Evolutionary conservation across 2,329 filamentous ascomycete genomes (phyloP).

Genomic region (Fusarium irregulare): DNA sequence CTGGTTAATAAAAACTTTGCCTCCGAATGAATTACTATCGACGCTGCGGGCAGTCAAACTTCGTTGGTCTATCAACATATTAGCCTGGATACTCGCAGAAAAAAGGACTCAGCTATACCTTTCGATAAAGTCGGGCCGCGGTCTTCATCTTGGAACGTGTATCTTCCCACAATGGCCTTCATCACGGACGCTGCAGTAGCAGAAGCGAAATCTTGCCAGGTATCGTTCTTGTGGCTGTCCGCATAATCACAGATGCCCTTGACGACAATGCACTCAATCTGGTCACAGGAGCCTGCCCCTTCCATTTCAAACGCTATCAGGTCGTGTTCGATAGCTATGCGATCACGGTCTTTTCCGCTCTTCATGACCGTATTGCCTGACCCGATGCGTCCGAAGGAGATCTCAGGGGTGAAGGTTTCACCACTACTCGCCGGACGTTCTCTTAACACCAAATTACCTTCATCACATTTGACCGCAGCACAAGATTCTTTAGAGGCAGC

Average conservation of each 20-base stretch:
- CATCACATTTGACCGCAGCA: background rate
- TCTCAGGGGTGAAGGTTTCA: background rate
- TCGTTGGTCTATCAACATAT: background rate
- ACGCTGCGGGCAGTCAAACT: background rate
- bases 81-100: too few species aligned
- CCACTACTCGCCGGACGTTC: background rate
- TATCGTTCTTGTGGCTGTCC: constrained; percentile 3
- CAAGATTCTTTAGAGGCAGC: background rate
- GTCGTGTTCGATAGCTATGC: constrained; percentile 19
- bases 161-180: background rate
- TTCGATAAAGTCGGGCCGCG: background rate
- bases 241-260: constrained; percentile 36
- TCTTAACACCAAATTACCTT: background rate
- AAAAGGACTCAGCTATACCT: background rate
- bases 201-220: constrained; percentile 8
- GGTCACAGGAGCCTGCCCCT: constrained; percentile 48
- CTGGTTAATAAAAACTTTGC: background rate
- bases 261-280: constrained; percentile 52
- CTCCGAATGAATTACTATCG: background rate
- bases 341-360: constrained; percentile 49
- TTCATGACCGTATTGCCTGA: constrained; percentile 55
- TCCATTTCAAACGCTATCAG: constrained; percentile 51
- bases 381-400: constrained; percentile 39
- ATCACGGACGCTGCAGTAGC: constrained; percentile 5
- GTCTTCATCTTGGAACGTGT: background rate